Evolutionary conservation across 179 eudicot species (phyloP).

Genomic region (Nepenthes alata): DNA sequence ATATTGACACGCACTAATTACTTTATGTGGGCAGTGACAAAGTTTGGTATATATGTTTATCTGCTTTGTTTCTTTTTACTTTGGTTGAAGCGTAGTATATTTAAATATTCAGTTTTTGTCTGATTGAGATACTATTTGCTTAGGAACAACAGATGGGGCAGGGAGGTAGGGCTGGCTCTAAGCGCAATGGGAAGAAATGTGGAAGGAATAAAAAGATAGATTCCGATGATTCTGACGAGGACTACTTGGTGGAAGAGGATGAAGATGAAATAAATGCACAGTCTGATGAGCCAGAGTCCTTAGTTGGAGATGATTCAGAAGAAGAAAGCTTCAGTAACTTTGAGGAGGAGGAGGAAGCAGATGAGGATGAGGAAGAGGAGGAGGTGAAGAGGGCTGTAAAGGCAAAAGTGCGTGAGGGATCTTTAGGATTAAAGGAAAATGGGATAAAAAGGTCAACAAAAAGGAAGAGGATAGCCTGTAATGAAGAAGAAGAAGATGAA

Average conservation of each 20-base stretch:
- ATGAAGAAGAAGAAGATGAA: constrained; percentile 22
- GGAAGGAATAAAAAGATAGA: constrained; percentile 18
- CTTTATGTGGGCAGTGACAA: no score
- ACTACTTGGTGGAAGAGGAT: constrained; percentile 48
- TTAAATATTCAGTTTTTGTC: constrained; percentile 1
- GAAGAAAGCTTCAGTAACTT: constrained; percentile 21
- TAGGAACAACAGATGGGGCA: constrained; percentile 37
- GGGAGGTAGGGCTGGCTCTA: constrained; percentile 15
- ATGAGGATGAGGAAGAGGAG: constrained; percentile 4
- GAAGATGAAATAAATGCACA: constrained; percentile 49
- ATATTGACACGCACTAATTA: no score
- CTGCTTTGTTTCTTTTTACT: no score
- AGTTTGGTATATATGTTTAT: no score
- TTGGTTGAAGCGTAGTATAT: background rate
- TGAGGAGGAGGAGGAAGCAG: constrained; percentile 12
- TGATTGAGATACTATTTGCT: constrained; percentile 6
- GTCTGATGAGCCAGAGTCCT: constrained; percentile 48
- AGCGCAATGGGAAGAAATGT: constrained; percentile 16
- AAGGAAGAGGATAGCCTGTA: constrained; percentile 1
- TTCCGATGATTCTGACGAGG: constrained; percentile 74
- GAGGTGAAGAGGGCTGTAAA: constrained; percentile 9
- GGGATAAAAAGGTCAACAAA: constrained; percentile 8
- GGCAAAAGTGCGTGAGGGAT: constrained; percentile 9
- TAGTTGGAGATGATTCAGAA: constrained; percentile 40
- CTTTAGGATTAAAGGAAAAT: constrained; percentile 4